Evolutionary conservation across 1,284 basidiomycete species (phyloP), one percentile per base, ranked within the genome.

Genomic region (Exobasidium rhododendri): DNA sequence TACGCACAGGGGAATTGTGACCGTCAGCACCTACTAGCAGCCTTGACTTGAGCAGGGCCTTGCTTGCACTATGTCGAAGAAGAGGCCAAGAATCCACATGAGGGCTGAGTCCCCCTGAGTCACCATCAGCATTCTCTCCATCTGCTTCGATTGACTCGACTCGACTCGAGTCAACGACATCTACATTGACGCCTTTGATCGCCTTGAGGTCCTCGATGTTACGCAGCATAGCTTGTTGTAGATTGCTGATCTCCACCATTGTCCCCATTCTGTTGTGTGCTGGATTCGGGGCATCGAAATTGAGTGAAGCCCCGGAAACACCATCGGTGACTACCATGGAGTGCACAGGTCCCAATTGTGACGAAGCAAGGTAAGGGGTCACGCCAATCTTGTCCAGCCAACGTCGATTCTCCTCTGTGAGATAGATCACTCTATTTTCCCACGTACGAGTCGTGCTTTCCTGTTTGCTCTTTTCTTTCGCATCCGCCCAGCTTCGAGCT

Each of bases 11-110:
- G 0, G 93, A 97, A 78, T 93, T 94, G 75, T 88, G 88, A 0
- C 96, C 96, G 75, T 98, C 96, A 5, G 96, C 96, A 24, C 96
- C 94, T 45, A 98, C 86, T 88, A 94, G 70, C 58, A 64, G 73
- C 47, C 70, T 63, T 45, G 61, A 43, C 54, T 64, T 62, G 7
- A 69, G 40, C 20, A 28, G 20, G 11, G 43, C 32, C 31, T 31
- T n/a, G 47, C 26, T 6, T 40, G 45, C n/a, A 26, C 47, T 24
- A 20, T 24, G 26, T 1, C 35, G 52, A 17, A 65, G 49, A 32
- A 56, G 17, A 20, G 71, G 74, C 72, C 67, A 71, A 11, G 56
- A 77, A 64, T 57, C 77, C 4, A 28, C 26, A 67, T 43, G 78
- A 72, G 59, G 78, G 70, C 10, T 73, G 68, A 58, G 30, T 1